Evolutionary conservation across 495 filamentous ascomycete genomes (phyloP), one percentile per base, ranked within the genome.

Genomic region (Xylaria venustula): DNA sequence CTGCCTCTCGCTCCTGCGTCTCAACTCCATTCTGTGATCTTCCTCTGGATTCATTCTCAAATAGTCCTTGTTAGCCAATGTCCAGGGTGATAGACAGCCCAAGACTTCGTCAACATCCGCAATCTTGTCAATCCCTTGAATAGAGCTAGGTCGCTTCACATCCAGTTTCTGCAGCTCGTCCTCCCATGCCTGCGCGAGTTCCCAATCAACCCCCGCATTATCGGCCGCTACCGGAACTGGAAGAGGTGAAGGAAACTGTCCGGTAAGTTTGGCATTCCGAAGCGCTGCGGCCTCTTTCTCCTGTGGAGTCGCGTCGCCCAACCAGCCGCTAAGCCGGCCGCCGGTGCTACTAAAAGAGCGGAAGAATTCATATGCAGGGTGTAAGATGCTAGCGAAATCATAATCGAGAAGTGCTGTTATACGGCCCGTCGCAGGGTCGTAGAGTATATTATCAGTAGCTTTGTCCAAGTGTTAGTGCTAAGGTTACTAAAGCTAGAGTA

Each of bases 361-460:
- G 45, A 71, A 63, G 64, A 69, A 67, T 52, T 71, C 67, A 61
- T 68, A 71, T n/a, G 64, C 65, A 32, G 67, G 68, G 61, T 67
- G 63, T 25, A 56, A 48, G 34, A 71, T 66, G 49, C 54, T 61
- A 15, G 51, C 51, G 44, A 71, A 71, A 54, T 71, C 68, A 54
- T 71, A 69, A 49, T 71, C 68, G 45, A 71, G 49, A 47, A 71
- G 61, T 30, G 66, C 68, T 40, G 64, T 71, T 22, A 71, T 64
- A 34, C 61, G 67, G 49, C 58, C 61, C 14, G 67, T 62, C 52
- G 50, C 44, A 56, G 66, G 60, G 49, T 71, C 64, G 62, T 62
- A 65, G 32, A 71, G 64, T 19, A 71, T 55, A 42, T 65, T 65
- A 34, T 62, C 59, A 6, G 63, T 45, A 41, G 63, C 59, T 62